A percentile compares a stretch with the other conserved stretches of the same genome.
Evolutionary conservation across 179 eudicot genomes (phyloP).

Genomic region (Monotropa hypopitys): DNA sequence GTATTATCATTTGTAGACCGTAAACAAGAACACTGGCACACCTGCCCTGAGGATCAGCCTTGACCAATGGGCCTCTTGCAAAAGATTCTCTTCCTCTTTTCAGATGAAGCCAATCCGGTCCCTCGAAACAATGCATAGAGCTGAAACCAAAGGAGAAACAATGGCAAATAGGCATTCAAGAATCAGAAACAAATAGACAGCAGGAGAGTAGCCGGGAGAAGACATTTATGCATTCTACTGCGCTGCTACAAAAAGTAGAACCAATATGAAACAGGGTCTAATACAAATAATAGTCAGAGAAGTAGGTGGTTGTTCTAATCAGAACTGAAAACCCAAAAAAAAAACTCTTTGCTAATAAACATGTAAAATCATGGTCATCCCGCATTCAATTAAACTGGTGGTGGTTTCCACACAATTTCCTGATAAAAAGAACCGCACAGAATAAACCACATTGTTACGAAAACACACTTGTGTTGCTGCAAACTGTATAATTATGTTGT

Average conservation of each 20-base stretch:
- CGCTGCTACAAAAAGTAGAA: neutral
- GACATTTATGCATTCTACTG: neutral
- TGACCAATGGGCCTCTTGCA: slow-evolving; percentile 84
- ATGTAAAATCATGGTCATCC: neutral
- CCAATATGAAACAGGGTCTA: neutral
- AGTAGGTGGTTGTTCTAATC: neutral
- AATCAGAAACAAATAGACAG: neutral
- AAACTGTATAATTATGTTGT: neutral
- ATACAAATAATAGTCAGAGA: neutral
- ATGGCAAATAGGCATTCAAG: slow-evolving; percentile 5
- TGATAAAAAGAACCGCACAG: neutral
- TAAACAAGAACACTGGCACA: slow-evolving; percentile 89
- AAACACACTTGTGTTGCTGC: neutral
- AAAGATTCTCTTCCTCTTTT: slow-evolving; percentile 86
- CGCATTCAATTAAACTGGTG: neutral
- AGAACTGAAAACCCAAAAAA: neutral
- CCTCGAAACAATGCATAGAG: slow-evolving; percentile 98
- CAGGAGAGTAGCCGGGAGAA: neutral
- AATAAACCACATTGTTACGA: neutral
- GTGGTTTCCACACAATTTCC: neutral
- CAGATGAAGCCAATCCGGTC: slow-evolving; percentile 86
- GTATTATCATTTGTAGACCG: slow-evolving; percentile 87
- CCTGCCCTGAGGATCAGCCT: slow-evolving; percentile 94
- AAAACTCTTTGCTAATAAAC: neutral
- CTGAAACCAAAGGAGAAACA: slow-evolving; percentile 30